A percentile compares a stretch with the other conserved stretches of the same genome.
phyloP scores from a whole-genome alignment of 116 monocot species.

The Papilionanthe hybrid region DNA sequence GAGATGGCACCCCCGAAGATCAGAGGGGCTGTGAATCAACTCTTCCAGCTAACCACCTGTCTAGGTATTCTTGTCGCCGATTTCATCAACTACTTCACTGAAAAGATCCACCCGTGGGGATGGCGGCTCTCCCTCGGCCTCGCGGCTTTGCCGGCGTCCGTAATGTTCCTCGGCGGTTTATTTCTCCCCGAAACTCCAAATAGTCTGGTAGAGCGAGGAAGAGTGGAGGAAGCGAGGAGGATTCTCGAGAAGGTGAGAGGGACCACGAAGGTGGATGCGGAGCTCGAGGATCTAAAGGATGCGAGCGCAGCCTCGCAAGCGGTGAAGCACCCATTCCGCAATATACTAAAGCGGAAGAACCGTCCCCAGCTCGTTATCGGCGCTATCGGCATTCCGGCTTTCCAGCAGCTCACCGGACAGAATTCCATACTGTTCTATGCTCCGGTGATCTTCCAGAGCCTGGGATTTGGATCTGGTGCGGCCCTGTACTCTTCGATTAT shows the following conservation, averaged over 20 bases:
- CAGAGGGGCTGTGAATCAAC: slow-evolving; percentile 87
- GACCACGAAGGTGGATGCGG: slow-evolving; percentile 53
- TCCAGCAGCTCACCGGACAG: slow-evolving; percentile 86
- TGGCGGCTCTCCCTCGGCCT: slow-evolving; percentile 94
- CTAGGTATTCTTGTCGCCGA: slow-evolving; percentile 77
- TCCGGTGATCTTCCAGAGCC: slow-evolving; percentile 88
- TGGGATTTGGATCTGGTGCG: slow-evolving; percentile 70
- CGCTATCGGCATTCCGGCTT: slow-evolving; percentile 73
- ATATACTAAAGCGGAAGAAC: slow-evolving; percentile 57
- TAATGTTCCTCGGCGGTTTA: slow-evolving; percentile 75
- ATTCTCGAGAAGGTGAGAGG: slow-evolving; percentile 66
- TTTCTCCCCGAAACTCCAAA: slow-evolving; percentile 91
- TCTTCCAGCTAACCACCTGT: slow-evolving; percentile 85
- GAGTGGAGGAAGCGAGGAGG: slow-evolving; percentile 45
- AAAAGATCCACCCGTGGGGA: slow-evolving; percentile 81
- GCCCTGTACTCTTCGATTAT: slow-evolving; percentile 73
- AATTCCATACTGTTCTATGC: slow-evolving; percentile 84
- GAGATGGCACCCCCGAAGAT: slow-evolving; percentile 86
- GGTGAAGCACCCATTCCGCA: slow-evolving; percentile 66
- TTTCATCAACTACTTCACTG: slow-evolving; percentile 87
- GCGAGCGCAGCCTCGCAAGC: slow-evolving; percentile 64
- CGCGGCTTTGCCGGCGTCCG: slow-evolving; percentile 58
- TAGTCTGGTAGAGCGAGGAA: slow-evolving; percentile 80
- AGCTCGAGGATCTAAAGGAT: slow-evolving; percentile 70
- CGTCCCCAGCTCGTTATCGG: slow-evolving; percentile 79